phyloP scores from a whole-genome alignment of 2,329 filamentous ascomycete genomes.

The Pseudocercospora macadamiae region DNA sequence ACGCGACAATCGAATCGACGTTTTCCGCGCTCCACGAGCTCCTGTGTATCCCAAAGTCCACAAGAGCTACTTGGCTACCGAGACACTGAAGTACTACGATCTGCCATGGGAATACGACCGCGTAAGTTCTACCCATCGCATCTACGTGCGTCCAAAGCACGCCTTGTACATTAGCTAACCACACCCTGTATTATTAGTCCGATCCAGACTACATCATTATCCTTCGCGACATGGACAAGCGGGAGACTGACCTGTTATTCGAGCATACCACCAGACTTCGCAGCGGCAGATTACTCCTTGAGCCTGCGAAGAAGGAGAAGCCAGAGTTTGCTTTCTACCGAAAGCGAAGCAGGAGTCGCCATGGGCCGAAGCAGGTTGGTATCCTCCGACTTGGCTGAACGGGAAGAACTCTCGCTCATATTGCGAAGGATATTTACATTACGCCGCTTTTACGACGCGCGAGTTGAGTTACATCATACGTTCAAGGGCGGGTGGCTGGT shows the following conservation, averaged over 20 bases:
- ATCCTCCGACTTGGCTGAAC: slow-evolving; percentile 23
- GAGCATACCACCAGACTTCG: slow-evolving; percentile 54
- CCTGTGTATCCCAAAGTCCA: slow-evolving; percentile 54
- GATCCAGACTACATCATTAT: slow-evolving; percentile 55
- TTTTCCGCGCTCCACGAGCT: slow-evolving; percentile 20
- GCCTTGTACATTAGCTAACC: slow-evolving; percentile 17
- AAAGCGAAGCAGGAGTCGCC: slow-evolving; percentile 37
- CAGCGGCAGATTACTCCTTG: slow-evolving; percentile 46
- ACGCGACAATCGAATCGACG: slow-evolving; percentile 19
- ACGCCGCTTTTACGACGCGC: slow-evolving; percentile 3
- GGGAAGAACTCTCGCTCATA: slow-evolving; percentile 9
- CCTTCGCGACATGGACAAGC: slow-evolving; percentile 52
- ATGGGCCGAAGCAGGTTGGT: slow-evolving; percentile 28
- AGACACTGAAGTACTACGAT: slow-evolving; percentile 53
- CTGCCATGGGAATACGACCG: slow-evolving; percentile 53
- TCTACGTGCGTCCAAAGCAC: background rate
- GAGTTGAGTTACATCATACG: background rate
- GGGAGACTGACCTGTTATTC: slow-evolving; percentile 54
- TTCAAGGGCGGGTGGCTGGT: background rate
- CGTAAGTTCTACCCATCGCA: slow-evolving; percentile 41
- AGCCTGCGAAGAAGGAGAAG: slow-evolving; percentile 43
- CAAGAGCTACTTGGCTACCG: slow-evolving; percentile 48
- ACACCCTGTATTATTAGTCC: slow-evolving; percentile 31
- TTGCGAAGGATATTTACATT: slow-evolving; percentile 6
- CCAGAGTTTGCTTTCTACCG: slow-evolving; percentile 52